Evolutionary conservation across 495 filamentous ascomycete species (phyloP).

Genomic region (Xylaria palmicola): DNA sequence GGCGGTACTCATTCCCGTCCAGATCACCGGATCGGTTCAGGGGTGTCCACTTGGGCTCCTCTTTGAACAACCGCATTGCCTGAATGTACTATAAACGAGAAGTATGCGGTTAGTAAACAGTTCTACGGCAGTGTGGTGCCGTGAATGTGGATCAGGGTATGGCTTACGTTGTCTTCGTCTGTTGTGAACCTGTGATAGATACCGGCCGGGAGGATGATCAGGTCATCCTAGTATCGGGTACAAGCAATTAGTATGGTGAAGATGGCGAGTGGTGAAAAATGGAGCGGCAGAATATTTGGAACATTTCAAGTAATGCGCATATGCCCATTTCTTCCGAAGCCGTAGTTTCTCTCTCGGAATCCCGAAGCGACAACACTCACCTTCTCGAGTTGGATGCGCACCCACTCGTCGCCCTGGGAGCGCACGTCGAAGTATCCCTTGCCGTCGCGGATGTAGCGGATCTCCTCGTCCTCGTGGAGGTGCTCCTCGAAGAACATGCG

Average conservation of each 20-base stretch:
- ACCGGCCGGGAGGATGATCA: conserved; percentile 91
- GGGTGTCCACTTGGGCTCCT: conserved; percentile 98
- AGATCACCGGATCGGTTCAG: conserved; percentile 78
- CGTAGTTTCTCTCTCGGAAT: neutral
- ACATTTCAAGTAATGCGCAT: neutral
- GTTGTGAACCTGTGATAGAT: conserved; percentile 98
- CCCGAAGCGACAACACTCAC: conserved; percentile 34
- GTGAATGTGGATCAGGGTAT: neutral
- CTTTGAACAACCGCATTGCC: conserved; percentile 96
- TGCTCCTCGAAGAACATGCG: conserved; percentile 93
- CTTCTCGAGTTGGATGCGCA: conserved; percentile 76
- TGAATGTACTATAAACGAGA: conserved; percentile 70
- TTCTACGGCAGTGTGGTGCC: neutral
- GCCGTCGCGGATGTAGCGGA: conserved; percentile 91
- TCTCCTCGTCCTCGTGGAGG: conserved; percentile 98
- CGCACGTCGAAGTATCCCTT: conserved; percentile 93
- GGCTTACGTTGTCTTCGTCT: conserved; percentile 80
- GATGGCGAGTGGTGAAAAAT: neutral
- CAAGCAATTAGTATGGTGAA: neutral
- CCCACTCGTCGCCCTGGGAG: conserved; percentile 70
- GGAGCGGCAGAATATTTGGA: neutral
- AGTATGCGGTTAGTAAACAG: conserved; percentile 6
- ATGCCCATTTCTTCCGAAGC: neutral
- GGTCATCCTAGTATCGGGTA: conserved; percentile 37
- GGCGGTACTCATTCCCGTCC: conserved; percentile 73